Evolutionary conservation across 805 yeast genomes (phyloP).

Genomic region (Jamesozyma rosinii): DNA sequence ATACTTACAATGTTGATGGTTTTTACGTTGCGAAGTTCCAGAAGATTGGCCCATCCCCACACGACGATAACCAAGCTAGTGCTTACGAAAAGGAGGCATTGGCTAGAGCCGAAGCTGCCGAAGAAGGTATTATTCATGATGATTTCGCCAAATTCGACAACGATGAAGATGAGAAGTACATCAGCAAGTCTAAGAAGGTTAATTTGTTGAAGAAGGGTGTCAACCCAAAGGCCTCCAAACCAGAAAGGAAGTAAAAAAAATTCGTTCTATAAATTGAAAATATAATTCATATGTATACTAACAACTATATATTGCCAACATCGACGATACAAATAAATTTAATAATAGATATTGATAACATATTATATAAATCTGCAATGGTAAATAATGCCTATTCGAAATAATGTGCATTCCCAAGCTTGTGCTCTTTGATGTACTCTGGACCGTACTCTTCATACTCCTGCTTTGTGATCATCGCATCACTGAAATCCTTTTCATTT

Average conservation of each 20-base stretch:
- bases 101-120: conserved; percentile 74
- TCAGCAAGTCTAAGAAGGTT: conserved; percentile 58
- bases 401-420: conserved; percentile 49
- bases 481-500: conserved; percentile 36
- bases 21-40: conserved; percentile 94
- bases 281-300: not conserved
- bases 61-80: conserved; percentile 77
- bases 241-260: conserved; percentile 6
- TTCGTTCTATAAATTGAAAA: not conserved
- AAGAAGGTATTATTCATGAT: conserved; percentile 72
- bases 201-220: conserved; percentile 62
- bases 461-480: conserved; percentile 47
- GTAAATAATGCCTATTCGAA: conserved; percentile 8
- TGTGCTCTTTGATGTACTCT: conserved; percentile 81
- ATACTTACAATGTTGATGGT: conserved; percentile 96
- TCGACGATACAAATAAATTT: not conserved
- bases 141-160: conserved; percentile 81
- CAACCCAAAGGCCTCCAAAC: conserved; percentile 43
- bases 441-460: conserved; percentile 87
- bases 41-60: conserved; percentile 79
- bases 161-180: conserved; percentile 63
- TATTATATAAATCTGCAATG: not conserved
- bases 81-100: conserved; percentile 74
- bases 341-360: not conserved
- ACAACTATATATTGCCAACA: not conserved